Evolutionary conservation across 768 basidiomycete species (phyloP).

Genomic region (Melanogaster broomeanus): DNA sequence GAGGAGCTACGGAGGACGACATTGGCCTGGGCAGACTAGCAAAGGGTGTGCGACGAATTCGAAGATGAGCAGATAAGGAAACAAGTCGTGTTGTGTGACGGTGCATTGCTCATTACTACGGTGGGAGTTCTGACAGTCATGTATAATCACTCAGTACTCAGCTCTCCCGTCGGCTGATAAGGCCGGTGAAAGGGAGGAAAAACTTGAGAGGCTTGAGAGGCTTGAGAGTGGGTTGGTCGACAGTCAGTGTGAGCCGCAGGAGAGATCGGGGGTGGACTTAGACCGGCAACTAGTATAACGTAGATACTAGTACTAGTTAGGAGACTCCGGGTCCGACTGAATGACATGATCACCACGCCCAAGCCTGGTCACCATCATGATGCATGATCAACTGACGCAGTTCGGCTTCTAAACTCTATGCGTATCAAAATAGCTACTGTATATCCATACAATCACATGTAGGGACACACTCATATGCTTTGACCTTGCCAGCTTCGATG

Average conservation of each 20-base stretch:
- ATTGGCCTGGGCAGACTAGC: neutral
- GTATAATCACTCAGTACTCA: neutral
- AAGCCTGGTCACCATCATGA: too few species aligned
- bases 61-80: constrained; percentile 12
- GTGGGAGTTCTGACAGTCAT: constrained; percentile 10
- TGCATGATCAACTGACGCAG: too few species aligned
- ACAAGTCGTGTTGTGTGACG: constrained; percentile 14
- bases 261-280: too few species aligned
- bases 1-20: constrained; percentile 3
- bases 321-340: too few species aligned
- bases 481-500: too few species aligned
- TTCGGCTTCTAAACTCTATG: too few species aligned
- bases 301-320: too few species aligned
- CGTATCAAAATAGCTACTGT: too few species aligned
- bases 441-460: too few species aligned
- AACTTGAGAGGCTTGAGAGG: neutral
- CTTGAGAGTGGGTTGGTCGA: neutral
- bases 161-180: neutral
- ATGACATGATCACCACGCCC: too few species aligned
- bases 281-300: too few species aligned
- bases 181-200: neutral
- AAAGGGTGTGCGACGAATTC: constrained; percentile 2
- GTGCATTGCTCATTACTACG: constrained; percentile 5
- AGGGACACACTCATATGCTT: too few species aligned
- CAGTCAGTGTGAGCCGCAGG: neutral